Conservation (phyloP, 192 early-diverging fungal species). For the Rhizophagus prolifer region DNA sequence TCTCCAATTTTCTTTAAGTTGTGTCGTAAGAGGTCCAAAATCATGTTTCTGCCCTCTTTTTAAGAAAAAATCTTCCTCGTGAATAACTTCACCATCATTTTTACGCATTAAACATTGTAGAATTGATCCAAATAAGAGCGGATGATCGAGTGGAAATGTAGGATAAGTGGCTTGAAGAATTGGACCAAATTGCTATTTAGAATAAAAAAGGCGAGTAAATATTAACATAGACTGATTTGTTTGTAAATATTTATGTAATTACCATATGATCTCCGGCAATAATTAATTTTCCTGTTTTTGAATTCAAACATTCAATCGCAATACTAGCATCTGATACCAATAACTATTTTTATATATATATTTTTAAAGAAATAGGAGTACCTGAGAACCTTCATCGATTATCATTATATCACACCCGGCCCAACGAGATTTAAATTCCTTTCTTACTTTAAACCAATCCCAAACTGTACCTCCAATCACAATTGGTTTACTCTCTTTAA, state of each 20-base stretch:
- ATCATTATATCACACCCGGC: constrained; percentile 36
- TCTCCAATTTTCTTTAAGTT: constrained; percentile 53
- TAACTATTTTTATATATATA: too few species aligned
- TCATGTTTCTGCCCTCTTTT: constrained; percentile 34
- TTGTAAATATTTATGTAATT: not conserved
- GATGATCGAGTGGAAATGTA: constrained; percentile 25
- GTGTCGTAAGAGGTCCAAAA: constrained; percentile 48
- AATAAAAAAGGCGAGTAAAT: not conserved
- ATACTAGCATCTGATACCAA: constrained; percentile 45
- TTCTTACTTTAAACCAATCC: constrained; percentile 41
- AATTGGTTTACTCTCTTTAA: too few species aligned
- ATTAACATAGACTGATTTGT: not conserved
- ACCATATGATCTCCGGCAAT: constrained; percentile 55
- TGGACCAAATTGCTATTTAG: constrained; percentile 44
- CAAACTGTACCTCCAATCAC: constrained; percentile 42
- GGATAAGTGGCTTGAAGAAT: constrained; percentile 46
- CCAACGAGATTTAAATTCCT: not conserved
- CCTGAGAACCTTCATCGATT: constrained; percentile 43
- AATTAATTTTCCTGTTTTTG: constrained; percentile 36
- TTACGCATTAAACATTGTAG: constrained; percentile 52
- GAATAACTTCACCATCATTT: constrained; percentile 22
- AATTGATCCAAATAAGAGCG: constrained; percentile 48
- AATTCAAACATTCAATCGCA: constrained; percentile 44
- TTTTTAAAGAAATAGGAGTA: too few species aligned
- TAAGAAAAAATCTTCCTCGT: constrained; percentile 30